These are phyloP conservation scores for Phytophthora pisi DNA, from an alignment of 352 stramenopile species.

Conservation along the genomic window DNA sequence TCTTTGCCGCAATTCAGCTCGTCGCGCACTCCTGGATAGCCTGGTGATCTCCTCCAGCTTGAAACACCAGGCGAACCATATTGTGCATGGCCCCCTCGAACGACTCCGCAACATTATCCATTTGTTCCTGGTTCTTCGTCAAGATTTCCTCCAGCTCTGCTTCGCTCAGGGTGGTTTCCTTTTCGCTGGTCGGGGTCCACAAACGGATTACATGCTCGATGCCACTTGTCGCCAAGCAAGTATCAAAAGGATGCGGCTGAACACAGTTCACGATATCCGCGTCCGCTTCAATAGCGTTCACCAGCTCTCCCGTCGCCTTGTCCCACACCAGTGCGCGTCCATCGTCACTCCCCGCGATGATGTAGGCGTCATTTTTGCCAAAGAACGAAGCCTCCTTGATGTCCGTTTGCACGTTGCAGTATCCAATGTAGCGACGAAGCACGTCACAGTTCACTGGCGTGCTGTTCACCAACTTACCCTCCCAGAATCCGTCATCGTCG, in stretches of 20 bases:
- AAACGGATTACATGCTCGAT: slow-evolving; percentile 86
- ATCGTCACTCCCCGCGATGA: slow-evolving; percentile 89
- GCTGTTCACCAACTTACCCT: slow-evolving; percentile 41
- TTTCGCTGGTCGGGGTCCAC: slow-evolving; percentile 65
- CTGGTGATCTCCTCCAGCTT: slow-evolving; percentile 56
- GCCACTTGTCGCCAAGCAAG: slow-evolving; percentile 80
- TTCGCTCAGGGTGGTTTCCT: slow-evolving; percentile 45
- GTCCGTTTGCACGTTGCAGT: slow-evolving; percentile 90
- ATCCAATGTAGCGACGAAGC: slow-evolving; percentile 80
- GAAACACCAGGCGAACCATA: slow-evolving; percentile 74
- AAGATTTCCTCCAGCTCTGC: slow-evolving; percentile 62
- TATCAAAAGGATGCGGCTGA: slow-evolving; percentile 79
- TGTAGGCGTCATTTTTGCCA: slow-evolving; percentile 82
- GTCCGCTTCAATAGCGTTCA: slow-evolving; percentile 85
- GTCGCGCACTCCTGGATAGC: slow-evolving; percentile 74
- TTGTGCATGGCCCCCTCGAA: slow-evolving; percentile 59
- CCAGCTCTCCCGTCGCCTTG: slow-evolving; percentile 75
- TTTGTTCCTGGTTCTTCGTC: slow-evolving; percentile 67
- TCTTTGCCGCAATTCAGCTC: slow-evolving; percentile 34
- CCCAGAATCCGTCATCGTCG: slow-evolving; percentile 62
- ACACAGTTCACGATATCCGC: slow-evolving; percentile 91
- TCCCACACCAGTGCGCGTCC: slow-evolving; percentile 88
- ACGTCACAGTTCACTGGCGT: slow-evolving; percentile 65
- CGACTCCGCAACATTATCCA: slow-evolving; percentile 55
- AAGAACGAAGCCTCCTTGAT: slow-evolving; percentile 93